A percentile compares a stretch with the other conserved stretches of the same genome.
phyloP scores from a whole-genome alignment of 345 rosid species.

The Citrus medica region DNA sequence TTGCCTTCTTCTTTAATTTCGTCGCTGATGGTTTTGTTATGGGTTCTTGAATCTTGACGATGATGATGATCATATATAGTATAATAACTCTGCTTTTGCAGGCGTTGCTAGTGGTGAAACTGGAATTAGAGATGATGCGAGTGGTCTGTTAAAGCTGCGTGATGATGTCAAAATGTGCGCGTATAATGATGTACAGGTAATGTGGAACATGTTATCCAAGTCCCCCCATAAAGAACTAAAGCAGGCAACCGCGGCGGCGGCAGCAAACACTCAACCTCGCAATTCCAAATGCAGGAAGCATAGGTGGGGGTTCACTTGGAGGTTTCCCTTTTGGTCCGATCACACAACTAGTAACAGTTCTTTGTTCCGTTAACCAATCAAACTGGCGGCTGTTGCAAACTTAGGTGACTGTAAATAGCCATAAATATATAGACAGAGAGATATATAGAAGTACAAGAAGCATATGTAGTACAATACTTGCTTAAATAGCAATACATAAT shows the following conservation, averaged over 20 bases:
- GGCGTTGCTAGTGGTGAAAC: background rate
- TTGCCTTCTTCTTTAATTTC: background rate
- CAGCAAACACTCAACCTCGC: background rate
- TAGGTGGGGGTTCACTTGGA: background rate
- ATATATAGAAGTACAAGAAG: too few species aligned
- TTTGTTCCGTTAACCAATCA: too few species aligned
- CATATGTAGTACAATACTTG: too few species aligned
- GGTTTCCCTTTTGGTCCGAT: background rate
- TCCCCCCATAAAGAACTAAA: background rate
- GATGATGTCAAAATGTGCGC: background rate
- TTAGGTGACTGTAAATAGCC: too few species aligned
- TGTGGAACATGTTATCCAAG: conserved; percentile 1
- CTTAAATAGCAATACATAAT: too few species aligned
- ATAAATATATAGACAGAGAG: too few species aligned
- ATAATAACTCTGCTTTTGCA: background rate
- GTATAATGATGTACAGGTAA: background rate
- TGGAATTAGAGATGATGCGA: background rate
- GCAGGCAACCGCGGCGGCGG: background rate
- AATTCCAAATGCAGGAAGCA: background rate
- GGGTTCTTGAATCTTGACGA: background rate
- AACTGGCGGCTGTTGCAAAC: too few species aligned
- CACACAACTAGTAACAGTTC: background rate
- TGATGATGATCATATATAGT: too few species aligned
- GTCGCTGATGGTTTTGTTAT: background rate
- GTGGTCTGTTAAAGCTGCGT: background rate